These are phyloP conservation scores for Telopea speciosissima DNA, from an alignment of 177 flowering plant species.

Conservation along the genomic window DNA sequence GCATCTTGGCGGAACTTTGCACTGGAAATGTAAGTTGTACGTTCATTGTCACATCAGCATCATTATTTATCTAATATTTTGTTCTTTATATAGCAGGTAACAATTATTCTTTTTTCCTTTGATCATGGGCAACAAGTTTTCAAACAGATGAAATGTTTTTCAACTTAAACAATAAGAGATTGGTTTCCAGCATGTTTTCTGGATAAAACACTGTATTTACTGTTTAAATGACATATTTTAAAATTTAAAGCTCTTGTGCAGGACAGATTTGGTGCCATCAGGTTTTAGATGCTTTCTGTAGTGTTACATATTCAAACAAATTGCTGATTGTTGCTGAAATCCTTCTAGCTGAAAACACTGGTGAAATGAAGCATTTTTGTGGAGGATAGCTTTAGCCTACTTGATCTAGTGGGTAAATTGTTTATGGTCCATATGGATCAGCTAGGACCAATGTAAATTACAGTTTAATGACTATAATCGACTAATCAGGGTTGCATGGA, in stretches of 20 bases:
- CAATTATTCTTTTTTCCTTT: background rate
- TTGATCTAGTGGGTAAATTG: background rate
- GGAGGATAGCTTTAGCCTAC: background rate
- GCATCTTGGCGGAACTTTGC: slow-evolving; percentile 96
- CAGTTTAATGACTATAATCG: too few relatives aligned
- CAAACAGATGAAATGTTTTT: background rate
- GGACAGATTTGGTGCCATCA: background rate
- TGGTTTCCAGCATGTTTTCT: background rate
- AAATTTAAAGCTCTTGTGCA: background rate
- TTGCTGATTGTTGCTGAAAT: background rate
- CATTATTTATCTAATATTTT: background rate
- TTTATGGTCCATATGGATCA: background rate
- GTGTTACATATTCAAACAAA: background rate
- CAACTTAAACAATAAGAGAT: background rate
- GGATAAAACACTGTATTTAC: background rate
- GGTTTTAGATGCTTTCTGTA: background rate
- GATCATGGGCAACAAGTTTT: background rate
- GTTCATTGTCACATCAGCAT: background rate
- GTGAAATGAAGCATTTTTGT: background rate
- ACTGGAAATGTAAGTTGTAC: slow-evolving; percentile 86
- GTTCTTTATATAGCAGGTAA: background rate
- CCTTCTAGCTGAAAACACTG: background rate
- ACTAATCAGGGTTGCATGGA: background rate
- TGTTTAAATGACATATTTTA: background rate
- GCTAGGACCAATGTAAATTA: background rate